Base-by-base conservation (phyloP, 2,329 filamentous ascomycete genomes). In the Epicoccum nigrum region DNA sequence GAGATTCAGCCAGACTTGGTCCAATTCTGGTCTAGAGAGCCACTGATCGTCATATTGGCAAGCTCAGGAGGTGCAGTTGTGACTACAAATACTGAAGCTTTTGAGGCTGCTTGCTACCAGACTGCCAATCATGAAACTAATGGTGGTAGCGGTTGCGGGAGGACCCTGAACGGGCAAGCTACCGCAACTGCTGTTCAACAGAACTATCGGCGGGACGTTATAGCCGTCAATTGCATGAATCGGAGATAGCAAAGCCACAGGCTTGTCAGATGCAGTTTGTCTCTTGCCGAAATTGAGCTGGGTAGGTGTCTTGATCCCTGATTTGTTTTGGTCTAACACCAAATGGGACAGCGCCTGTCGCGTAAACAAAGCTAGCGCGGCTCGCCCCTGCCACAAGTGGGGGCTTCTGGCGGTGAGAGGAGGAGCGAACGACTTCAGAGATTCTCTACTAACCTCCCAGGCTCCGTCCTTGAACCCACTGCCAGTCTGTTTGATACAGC, bases 401-500 rank as follows among this genome's bases (percentile, higher is more conserved):
- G 43, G 49, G 34, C 49, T 52, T 52, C 49, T 52, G 44, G 49
- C 49, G 49, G 49, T 52, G 49, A 38, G 44, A 47, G 32, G 32
- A 43, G 30, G 42, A 45, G 42, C 41, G 40, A 52, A 47, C 49
- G 43, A 44, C 49, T 47, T 47, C 49, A 52, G 32, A 52, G 43
- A 47, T 51, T 60, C 56, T 55, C 44, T 47, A 56, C 45, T 51
- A 53, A 55, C 55, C 53, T 39, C 41, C 40, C 42, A 46, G 48
- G 51, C 41, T 49, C 51, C 49, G 31, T 56, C 51, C 51, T 45
- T 46, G 51, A 57, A 55, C 47, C 53, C 47, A 57, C 45, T 66
- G 58, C 52, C 63, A 63, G 60, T 62, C 67, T 71, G 65, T 70
- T 67, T 67, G 68, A 68, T 61, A 70, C 65, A 70, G 64, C 58